Base-by-base conservation (phyloP, 257 asterid species). In the Solanum clarkiae region DNA sequence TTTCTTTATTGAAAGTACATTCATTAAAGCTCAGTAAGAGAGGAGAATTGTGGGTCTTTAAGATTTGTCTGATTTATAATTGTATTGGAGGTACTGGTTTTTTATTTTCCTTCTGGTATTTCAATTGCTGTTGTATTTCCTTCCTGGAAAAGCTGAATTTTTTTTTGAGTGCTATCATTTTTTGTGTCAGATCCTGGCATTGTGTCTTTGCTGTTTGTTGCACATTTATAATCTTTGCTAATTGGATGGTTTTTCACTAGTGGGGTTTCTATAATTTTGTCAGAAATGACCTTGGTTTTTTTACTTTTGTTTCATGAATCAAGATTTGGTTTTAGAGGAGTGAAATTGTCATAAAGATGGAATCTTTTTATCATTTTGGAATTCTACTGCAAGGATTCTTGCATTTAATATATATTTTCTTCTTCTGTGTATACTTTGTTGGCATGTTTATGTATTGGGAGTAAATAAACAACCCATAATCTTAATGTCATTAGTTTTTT, bases 111-210 rank as follows among this genome's bases (percentile, higher is more conserved):
- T 71, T 40, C 16, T 44, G 17, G 10, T 80, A 8, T 84, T 56
- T 55, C 17, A 51, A 18, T 71, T 54, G 56, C 8, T 70, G 40
- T 51, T 26, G 47, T 29, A 60, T 42, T 85, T 45, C 79, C 18
- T 70, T 20, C 53, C 22, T 40, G 54, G 17, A 70, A 62, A 72
- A 24, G 68, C 62, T 84, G 70, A 80, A 36, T 36, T 36, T 74
- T 49, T 84, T 4, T 60, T 24, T 22, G 51, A 59, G 42, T 70
- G 26, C 42, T 69, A 47, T 79, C 49, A 84, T 87, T 80, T 15
- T 56, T 51, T 17, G 40, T 80, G 83, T 47, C 84, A 77, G 91
- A 85, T 84, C 87, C 57, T 88, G 82, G n/a, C 88, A 59, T 81
- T 87, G 57, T 63, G 80, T 54, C 51, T 62, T 54, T 54, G 10